Conservation (phyloP, 2,329 filamentous ascomycete species). For the Stagonosporopsis rhizophila region DNA sequence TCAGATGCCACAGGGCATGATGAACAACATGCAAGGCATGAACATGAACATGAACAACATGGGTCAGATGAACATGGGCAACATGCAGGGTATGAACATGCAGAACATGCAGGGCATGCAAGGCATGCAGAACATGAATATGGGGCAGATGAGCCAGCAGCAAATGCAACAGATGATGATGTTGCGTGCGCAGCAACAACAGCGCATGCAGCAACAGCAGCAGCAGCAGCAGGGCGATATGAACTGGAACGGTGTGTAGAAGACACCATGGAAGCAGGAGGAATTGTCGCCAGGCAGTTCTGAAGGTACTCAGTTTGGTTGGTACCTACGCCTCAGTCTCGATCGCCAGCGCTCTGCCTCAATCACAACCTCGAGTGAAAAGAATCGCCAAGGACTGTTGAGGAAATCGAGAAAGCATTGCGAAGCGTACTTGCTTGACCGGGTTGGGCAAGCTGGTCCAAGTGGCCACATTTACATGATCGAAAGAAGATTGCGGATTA, state of each 20-base stretch:
- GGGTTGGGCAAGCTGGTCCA: neutral
- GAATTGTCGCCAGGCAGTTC: neutral
- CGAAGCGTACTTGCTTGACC: neutral
- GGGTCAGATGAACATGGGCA: conserved; percentile 29
- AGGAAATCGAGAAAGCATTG: neutral
- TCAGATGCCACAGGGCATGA: conserved; percentile 41
- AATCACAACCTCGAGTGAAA: neutral
- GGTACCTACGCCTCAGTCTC: neutral
- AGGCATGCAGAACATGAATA: conserved; percentile 33
- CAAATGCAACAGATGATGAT: conserved; percentile 46
- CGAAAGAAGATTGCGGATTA: neutral
- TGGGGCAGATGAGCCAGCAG: conserved; percentile 40
- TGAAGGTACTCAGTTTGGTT: neutral
- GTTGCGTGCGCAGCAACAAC: conserved; percentile 41
- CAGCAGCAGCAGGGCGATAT: conserved; percentile 34
- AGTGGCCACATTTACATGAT: neutral
- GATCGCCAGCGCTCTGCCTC: neutral
- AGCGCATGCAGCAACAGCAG: conserved; percentile 34
- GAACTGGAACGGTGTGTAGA: conserved; percentile 39
- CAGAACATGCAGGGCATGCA: conserved; percentile 24
- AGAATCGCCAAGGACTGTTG: neutral
- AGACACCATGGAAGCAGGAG: neutral
- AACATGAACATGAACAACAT: conserved; percentile 29
- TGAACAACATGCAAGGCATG: conserved; percentile 45
- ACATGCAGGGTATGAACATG: conserved; percentile 21